Conservation (phyloP, 2,329 filamentous ascomycete genomes). For the Penicillium concentricum region DNA sequence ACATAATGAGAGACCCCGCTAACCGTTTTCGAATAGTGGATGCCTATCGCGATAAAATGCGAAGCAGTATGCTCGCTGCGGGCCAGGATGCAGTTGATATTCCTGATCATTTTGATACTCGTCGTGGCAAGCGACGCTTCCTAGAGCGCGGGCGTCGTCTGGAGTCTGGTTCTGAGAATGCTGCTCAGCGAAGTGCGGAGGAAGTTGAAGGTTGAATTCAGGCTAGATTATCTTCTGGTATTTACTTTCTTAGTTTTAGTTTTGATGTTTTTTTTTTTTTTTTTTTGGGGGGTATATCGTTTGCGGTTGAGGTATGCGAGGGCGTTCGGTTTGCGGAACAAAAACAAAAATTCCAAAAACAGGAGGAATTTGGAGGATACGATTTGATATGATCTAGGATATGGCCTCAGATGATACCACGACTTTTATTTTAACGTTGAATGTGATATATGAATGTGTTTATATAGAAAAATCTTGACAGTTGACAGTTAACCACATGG, state of each 20-base stretch:
- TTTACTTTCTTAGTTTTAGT: background rate
- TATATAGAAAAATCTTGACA: background rate
- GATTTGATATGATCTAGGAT: background rate
- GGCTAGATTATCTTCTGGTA: background rate
- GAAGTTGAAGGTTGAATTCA: conserved; percentile 34
- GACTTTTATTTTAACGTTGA: background rate
- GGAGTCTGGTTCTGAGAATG: conserved; percentile 22
- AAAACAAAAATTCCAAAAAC: conserved; percentile 1
- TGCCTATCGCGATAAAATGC: conserved; percentile 89
- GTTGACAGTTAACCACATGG: background rate
- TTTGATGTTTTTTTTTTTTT: background rate
- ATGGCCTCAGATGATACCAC: conserved; percentile 2
- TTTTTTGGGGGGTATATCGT: background rate
- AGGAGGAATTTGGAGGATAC: background rate
- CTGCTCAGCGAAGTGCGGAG: conserved; percentile 35
- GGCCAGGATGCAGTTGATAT: conserved; percentile 72
- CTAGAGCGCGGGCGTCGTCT: conserved; percentile 47
- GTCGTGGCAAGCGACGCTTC: conserved; percentile 78
- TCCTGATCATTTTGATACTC: conserved; percentile 84
- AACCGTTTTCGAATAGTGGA: conserved; percentile 63
- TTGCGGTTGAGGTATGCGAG: background rate
- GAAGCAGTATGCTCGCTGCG: conserved; percentile 73
- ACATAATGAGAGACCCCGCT: conserved; percentile 2
- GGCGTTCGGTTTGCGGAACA: conserved; percentile 1
- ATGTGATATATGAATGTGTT: background rate